phyloP scores from a whole-genome alignment of 148 eudicot genomes.

The Nyssa sinensis region DNA sequence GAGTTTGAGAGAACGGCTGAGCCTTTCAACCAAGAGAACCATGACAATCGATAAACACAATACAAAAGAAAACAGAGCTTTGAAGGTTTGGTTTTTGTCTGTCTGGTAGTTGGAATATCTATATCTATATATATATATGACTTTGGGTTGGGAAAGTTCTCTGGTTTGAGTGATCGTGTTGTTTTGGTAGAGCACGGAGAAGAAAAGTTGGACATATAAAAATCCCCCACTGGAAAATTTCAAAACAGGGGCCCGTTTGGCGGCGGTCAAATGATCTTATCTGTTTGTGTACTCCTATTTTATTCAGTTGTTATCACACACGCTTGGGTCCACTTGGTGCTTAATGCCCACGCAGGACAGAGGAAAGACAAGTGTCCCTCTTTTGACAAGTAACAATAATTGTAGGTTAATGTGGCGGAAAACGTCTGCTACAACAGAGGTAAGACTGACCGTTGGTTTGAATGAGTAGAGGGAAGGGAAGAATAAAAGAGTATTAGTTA shows the following conservation, averaged over 20 bases:
- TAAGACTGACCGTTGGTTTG: too few relatives aligned
- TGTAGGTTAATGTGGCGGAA: too few relatives aligned
- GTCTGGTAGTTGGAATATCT: not conserved
- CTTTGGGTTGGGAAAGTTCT: too few relatives aligned
- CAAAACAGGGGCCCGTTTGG: not conserved
- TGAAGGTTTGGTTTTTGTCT: conserved; percentile 10
- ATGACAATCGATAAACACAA: conserved; percentile 19
- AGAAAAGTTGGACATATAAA: too few relatives aligned
- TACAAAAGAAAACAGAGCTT: not conserved
- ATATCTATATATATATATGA: not conserved
- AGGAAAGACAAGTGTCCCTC: too few relatives aligned
- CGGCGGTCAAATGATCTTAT: conserved; percentile 30
- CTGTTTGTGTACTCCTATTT: not conserved
- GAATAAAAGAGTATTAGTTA: too few relatives aligned
- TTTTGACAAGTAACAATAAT: too few relatives aligned
- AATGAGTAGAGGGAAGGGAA: too few relatives aligned
- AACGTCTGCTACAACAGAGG: too few relatives aligned
- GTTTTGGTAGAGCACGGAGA: too few relatives aligned
- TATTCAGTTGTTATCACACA: not conserved
- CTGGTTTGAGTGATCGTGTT: too few relatives aligned
- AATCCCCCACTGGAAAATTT: too few relatives aligned
- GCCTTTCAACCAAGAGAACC: conserved; percentile 41
- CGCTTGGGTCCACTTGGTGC: not conserved
- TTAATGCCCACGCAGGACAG: not conserved
- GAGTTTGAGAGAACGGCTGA: conserved; percentile 21